Evolutionary conservation across 805 yeast species (phyloP).

Genomic region (Candida methanosorbosa): DNA sequence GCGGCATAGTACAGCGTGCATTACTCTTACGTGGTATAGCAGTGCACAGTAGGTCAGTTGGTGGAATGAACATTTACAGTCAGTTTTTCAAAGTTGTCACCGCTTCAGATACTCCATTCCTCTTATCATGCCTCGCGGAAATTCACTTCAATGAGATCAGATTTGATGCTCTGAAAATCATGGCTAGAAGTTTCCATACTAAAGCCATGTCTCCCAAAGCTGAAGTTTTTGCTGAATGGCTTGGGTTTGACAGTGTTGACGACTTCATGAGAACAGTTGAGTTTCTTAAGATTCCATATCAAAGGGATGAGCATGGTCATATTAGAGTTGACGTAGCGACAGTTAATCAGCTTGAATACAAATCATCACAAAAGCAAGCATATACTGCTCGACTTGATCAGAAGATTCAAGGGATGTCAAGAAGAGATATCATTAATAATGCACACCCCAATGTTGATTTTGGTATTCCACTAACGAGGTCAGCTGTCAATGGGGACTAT

Average conservation of each 20-base stretch:
- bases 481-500: too few species aligned
- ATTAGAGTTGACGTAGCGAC: slow-evolving; percentile 34
- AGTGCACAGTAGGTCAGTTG: slow-evolving; percentile 53
- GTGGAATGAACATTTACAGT: slow-evolving; percentile 50
- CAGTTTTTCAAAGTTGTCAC: slow-evolving; percentile 53
- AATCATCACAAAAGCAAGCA: slow-evolving; percentile 32
- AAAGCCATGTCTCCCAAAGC: slow-evolving; percentile 55
- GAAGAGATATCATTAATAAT: slow-evolving; percentile 29
- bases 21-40: slow-evolving; percentile 57
- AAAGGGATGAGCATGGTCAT: slow-evolving; percentile 20
- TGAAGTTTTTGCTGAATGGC: slow-evolving; percentile 32
- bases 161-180: slow-evolving; percentile 58
- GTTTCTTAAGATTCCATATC: slow-evolving; percentile 50
- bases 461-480: background rate
- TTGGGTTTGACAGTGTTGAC: slow-evolving; percentile 60
- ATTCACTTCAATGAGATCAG: slow-evolving; percentile 74
- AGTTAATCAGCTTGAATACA: slow-evolving; percentile 22
- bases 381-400: slow-evolving; percentile 34
- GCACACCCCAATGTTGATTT: slow-evolving; percentile 20
- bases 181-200: slow-evolving; percentile 60
- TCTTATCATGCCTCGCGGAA: slow-evolving; percentile 69
- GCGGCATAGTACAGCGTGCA: slow-evolving; percentile 60
- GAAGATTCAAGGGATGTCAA: slow-evolving; percentile 23
- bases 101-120: slow-evolving; percentile 46
- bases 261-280: slow-evolving; percentile 49